Base-by-base conservation (phyloP, 225 moss, liverwort and hornwort genomes). In the Polytrichum formosum region DNA sequence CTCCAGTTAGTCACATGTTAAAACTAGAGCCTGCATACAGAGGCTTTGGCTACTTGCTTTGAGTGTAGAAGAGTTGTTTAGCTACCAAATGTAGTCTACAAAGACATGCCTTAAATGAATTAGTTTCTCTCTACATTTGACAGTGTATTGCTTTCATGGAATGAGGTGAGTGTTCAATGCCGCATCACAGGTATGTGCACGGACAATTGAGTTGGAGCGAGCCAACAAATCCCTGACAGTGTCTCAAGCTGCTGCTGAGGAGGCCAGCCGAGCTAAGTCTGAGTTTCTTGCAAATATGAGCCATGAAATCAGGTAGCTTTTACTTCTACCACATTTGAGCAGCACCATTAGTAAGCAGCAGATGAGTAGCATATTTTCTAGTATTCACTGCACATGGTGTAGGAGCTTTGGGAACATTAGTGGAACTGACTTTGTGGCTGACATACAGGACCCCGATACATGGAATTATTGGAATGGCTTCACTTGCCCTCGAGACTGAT, bases 211-310 rank as follows among this genome's bases (percentile, higher is more conserved):
- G 74, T 76, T 94, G 66, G 94, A 94, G 74, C 82, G 82, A 53
- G 92, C 94, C 66, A 94, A 92, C 74, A 74, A 78, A 75, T 91
- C 91, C 53, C 74, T 94, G 56, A 90, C 91, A 74, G 79, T 88
- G 22, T 94, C 91, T 8, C 94, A 94, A 85, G 87, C 91, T 72
- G 91, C 91, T 66, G 94, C 94, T 19, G 94, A 94, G 76, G 94
- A 92, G 72, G 94, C 94, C 7, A 94, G 91, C 76, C 88, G 91
- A 74, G 94, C 94, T n/a, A 94, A 94, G 83, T 94, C 91, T 71
- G 94, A 94, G 73, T 94, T 94, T 79, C 85, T 94, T 46, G 94
- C 94, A 55, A 94, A 94, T 33, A 94, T 94, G 94, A 94, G 94
- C 69, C 94, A 94, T 77, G 94, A 94, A 74, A 94, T 94, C 75